Percentiles rank a stretch among this genome's conserved stretches.
These are phyloP conservation scores for Parmales sp. DNA, from an alignment of 108 stramenopile species.

Conservation along the genomic window DNA sequence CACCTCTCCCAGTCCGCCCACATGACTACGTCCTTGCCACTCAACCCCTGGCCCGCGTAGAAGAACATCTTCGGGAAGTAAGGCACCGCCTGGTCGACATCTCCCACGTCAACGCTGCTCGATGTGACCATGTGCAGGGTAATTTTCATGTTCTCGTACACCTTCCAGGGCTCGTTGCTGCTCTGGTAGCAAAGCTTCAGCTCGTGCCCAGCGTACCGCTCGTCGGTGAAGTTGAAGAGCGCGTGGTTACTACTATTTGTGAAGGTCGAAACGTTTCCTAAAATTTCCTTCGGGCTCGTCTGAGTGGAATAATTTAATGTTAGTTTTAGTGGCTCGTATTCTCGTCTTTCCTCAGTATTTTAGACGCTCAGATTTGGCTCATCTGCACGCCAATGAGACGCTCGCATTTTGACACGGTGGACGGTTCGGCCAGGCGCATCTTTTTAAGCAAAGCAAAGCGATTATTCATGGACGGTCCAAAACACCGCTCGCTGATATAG, in stretches of 20 bases:
- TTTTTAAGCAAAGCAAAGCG: not conserved
- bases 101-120: not conserved
- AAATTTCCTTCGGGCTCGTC: no score
- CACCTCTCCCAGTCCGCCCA: constrained; percentile 4
- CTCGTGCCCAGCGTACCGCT: not conserved
- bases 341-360: no score
- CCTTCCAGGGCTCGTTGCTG: not conserved
- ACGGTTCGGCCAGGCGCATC: no score
- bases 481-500: no score
- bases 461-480: not conserved
- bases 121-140: not conserved
- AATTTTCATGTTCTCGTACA: not conserved
- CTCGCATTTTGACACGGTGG: no score
- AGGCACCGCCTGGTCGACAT: not conserved
- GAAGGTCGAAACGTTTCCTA: no score
- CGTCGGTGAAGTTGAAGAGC: not conserved
- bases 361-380: no score
- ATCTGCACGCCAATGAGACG: no score
- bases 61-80: not conserved
- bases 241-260: no score
- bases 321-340: no score
- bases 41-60: not conserved
- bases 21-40: not conserved
- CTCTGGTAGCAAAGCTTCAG: not conserved
- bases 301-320: no score